A percentile compares a stretch with the other conserved stretches of the same genome.
Evolutionary conservation across 2,329 filamentous ascomycete species (phyloP).

Genomic region (Talaromyces sp.): DNA sequence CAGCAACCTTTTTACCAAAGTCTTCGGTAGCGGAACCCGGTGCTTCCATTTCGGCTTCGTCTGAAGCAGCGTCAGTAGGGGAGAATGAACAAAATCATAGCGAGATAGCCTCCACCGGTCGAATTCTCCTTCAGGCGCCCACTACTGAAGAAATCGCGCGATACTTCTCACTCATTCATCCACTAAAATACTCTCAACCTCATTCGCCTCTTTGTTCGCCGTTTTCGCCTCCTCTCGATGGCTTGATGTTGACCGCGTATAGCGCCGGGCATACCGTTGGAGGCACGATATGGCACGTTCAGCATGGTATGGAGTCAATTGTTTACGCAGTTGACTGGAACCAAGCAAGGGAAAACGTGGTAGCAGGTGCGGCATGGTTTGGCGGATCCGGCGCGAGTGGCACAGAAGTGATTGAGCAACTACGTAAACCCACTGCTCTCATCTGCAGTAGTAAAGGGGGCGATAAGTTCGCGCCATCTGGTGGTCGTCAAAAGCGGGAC

Average conservation of each 20-base stretch:
- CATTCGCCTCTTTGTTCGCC: constrained; percentile 84
- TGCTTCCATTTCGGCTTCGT: constrained; percentile 45
- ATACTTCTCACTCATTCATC: constrained; percentile 86
- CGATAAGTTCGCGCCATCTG: constrained; percentile 64
- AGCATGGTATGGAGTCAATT: constrained; percentile 92
- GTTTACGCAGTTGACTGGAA: constrained; percentile 99
- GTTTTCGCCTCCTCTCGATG: constrained; percentile 83
- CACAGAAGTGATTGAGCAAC: constrained; percentile 85
- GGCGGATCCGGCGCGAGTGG: constrained; percentile 75
- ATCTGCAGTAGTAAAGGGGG: constrained; percentile 86
- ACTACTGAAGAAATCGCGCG: constrained; percentile 82
- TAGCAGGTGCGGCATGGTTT: constrained; percentile 89
- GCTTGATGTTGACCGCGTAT: constrained; percentile 91
- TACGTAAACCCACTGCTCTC: constrained; percentile 88
- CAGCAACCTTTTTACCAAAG: constrained; percentile 74
- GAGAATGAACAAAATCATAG: constrained; percentile 28
- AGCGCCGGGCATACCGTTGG: constrained; percentile 93
- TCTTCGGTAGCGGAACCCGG: constrained; percentile 58
- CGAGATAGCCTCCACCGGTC: constrained; percentile 22
- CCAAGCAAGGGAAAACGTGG: constrained; percentile 91
- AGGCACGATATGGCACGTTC: constrained; percentile 98
- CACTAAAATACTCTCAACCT: constrained; percentile 94
- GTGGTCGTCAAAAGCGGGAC: constrained; percentile 75
- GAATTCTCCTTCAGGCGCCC: constrained; percentile 63
- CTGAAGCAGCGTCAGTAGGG: constrained; percentile 25